phyloP scores from a whole-genome alignment of 495 filamentous ascomycete species.

The Bacidia rubella region DNA sequence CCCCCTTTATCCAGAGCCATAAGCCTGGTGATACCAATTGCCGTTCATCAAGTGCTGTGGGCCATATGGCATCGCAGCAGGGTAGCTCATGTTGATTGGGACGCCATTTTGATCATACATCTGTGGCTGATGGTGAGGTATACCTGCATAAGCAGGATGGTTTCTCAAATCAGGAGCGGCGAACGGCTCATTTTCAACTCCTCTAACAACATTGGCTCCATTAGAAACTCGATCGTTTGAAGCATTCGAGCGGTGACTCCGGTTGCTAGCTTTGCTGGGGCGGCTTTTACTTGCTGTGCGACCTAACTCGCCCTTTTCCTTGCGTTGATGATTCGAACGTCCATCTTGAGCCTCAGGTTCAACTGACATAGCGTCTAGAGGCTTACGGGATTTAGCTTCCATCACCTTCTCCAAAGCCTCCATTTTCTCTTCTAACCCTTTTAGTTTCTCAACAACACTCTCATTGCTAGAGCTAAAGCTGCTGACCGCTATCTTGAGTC shows the following conservation, averaged over 20 bases:
- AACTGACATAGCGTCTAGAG: not conserved
- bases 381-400: constrained; percentile 5
- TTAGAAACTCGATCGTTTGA: not conserved
- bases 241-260: constrained; percentile 12
- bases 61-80: not conserved
- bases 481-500: constrained; percentile 1
- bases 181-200: constrained; percentile 4
- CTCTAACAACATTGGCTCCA: constrained; percentile 6
- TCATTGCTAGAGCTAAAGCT: constrained; percentile 1
- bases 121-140: constrained; percentile 1
- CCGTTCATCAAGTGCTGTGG: constrained; percentile 8
- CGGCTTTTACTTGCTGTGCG: constrained; percentile 5
- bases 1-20: constrained; percentile 11
- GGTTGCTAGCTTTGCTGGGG: constrained; percentile 7
- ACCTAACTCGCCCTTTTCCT: constrained; percentile 1
- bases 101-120: constrained; percentile 6
- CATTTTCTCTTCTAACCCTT: constrained; percentile 10
- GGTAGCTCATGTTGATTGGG: not conserved
- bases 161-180: constrained; percentile 15
- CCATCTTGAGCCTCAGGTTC: not conserved
- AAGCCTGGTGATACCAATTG: constrained; percentile 19
- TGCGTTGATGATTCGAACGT: constrained; percentile 6
- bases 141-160: constrained; percentile 17
- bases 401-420: constrained; percentile 8
- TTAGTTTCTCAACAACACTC: constrained; percentile 1